A percentile compares a stretch with the other conserved stretches of the same genome.
Conservation (phyloP, 805 yeast genomes). For the Hanseniaspora clermontiae region DNA sequence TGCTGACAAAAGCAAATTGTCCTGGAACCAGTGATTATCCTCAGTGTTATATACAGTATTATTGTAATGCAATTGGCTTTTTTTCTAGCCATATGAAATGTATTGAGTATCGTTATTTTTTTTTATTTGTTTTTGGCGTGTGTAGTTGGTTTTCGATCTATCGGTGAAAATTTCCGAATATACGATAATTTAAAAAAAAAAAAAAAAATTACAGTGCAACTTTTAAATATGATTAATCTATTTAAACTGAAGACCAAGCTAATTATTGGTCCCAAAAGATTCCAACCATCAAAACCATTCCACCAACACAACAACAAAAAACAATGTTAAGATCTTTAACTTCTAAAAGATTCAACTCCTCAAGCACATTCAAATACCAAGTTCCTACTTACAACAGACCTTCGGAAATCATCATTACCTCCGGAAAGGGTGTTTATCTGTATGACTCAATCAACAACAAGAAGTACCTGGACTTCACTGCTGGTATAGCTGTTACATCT, state of each 20-base stretch:
- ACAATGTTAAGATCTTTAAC: neutral
- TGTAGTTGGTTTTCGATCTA: neutral
- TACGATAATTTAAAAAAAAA: neutral
- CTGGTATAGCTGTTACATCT: slow-evolving; percentile 96
- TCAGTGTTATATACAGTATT: too few relatives aligned
- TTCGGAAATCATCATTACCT: slow-evolving; percentile 51
- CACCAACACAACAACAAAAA: neutral
- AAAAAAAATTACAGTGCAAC: too few relatives aligned
- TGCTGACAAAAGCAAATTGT: slow-evolving; percentile 57
- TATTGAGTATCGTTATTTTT: too few relatives aligned
- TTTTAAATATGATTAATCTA: neutral
- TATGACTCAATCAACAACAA: slow-evolving; percentile 65
- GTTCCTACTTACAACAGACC: slow-evolving; percentile 78
- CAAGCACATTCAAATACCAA: slow-evolving; percentile 27
- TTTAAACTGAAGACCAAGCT: too few relatives aligned
- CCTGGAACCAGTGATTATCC: slow-evolving; percentile 45
- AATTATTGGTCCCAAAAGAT: too few relatives aligned
- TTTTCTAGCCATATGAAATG: neutral
- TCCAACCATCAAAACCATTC: too few relatives aligned
- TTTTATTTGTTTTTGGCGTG: neutral
- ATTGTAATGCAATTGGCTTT: neutral
- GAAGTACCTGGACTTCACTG: slow-evolving; percentile 76
- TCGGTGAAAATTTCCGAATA: neutral
- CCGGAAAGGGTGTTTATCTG: slow-evolving; percentile 68
- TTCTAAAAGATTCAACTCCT: slow-evolving; percentile 26